Percentiles rank a stretch among this genome's conserved stretches.
Evolutionary conservation across 345 rosid species (phyloP).

Genomic region (Corchorus capsularis): DNA sequence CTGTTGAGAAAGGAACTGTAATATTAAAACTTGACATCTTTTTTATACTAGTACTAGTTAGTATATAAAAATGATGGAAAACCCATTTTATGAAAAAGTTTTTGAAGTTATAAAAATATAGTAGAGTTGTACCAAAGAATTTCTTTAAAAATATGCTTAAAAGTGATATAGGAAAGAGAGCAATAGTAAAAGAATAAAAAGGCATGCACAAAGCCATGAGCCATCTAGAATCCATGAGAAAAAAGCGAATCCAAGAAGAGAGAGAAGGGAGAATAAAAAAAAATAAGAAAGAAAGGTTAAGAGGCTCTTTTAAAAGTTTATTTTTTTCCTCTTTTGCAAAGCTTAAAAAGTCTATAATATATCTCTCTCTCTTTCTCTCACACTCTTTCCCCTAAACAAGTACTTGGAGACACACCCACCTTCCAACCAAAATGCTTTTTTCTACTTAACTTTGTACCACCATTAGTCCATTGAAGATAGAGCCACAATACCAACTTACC

Average conservation of each 20-base stretch:
- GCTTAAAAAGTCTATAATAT: conserved; percentile 10
- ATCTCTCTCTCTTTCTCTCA: too few species aligned
- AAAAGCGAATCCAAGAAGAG: conserved; percentile 33
- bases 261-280: not conserved
- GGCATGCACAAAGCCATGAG: not conserved
- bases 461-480: conserved; percentile 29
- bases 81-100: too few species aligned
- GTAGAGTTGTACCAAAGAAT: too few species aligned
- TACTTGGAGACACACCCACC: conserved; percentile 34
- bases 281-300: not conserved
- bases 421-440: conserved; percentile 35
- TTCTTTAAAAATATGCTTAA: not conserved
- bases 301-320: conserved; percentile 11
- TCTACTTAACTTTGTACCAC: conserved; percentile 9
- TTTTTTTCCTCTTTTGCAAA: not conserved
- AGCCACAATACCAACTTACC: conserved; percentile 26
- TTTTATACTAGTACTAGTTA: too few species aligned
- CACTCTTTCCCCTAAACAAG: conserved; percentile 11
- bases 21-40: too few species aligned
- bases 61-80: too few species aligned
- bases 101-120: not conserved
- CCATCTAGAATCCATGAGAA: conserved; percentile 15
- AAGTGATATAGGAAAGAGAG: not conserved
- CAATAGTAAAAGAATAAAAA: not conserved
- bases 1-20: too few species aligned